Conservation (phyloP, 495 filamentous ascomycete genomes). For the Tuber aestivum region DNA sequence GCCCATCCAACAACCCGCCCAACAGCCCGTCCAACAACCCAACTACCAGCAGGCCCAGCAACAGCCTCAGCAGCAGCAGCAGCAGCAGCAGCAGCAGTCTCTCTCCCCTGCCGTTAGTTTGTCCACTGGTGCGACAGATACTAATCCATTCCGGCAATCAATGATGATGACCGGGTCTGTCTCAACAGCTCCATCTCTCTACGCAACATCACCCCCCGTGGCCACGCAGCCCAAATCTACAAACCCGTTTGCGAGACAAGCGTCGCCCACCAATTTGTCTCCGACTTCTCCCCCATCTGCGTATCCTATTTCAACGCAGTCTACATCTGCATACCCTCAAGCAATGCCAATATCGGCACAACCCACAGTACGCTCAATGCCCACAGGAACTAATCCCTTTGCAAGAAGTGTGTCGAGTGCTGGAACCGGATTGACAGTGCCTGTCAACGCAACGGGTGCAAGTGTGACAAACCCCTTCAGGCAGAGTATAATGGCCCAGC, state of each 20-base stretch:
- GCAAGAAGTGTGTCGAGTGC: conserved; percentile 50
- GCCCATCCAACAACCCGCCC: conserved; percentile 29
- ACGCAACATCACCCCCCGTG: conserved; percentile 32
- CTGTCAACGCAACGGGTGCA: conserved; percentile 64
- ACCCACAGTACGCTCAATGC: conserved; percentile 34
- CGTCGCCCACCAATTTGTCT: conserved; percentile 46
- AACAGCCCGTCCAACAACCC: conserved; percentile 44
- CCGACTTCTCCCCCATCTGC: conserved; percentile 45
- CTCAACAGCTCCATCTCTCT: conserved; percentile 47
- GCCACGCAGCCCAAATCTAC: conserved; percentile 56
- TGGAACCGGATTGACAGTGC: conserved; percentile 47
- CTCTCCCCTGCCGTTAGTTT: conserved; percentile 41
- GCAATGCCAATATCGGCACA: conserved; percentile 38
- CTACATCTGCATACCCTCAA: conserved; percentile 46
- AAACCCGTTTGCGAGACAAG: conserved; percentile 71
- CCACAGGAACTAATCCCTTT: conserved; percentile 69
- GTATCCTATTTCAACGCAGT: conserved; percentile 49
- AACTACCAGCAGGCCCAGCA: conserved; percentile 47
- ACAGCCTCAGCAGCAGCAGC: conserved; percentile 10
- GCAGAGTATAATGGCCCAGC: conserved; percentile 80
- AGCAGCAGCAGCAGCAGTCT: conserved; percentile 12
- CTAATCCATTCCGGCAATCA: conserved; percentile 85
- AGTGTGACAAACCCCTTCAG: conserved; percentile 80
- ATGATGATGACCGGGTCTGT: conserved; percentile 56
- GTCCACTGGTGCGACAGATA: conserved; percentile 53